phyloP scores from a whole-genome alignment of 1,284 basidiomycete species.

The Agaricales sp. region DNA sequence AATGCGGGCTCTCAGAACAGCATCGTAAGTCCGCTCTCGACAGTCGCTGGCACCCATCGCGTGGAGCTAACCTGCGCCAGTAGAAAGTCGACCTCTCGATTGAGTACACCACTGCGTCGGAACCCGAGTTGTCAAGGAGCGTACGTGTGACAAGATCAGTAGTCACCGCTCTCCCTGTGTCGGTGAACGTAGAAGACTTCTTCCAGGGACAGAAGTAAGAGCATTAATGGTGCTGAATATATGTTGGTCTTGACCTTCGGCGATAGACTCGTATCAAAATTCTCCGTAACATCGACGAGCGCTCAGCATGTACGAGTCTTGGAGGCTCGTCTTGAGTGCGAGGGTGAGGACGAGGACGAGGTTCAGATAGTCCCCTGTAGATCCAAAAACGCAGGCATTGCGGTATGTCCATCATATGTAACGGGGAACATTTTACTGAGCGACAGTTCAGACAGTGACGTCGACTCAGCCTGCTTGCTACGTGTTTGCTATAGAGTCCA shows the following conservation, averaged over 20 bases:
- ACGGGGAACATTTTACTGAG: not conserved
- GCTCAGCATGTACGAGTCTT: conserved; percentile 63
- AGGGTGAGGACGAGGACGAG: conserved; percentile 33
- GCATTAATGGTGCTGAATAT: too few relatives aligned
- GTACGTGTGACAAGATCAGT: conserved; percentile 44
- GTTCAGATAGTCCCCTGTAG: conserved; percentile 35
- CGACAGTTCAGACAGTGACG: conserved; percentile 29
- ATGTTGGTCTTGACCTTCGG: too few relatives aligned
- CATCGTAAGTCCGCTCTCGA: conserved; percentile 1
- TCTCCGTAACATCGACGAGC: conserved; percentile 66
- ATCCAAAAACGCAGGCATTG: conserved; percentile 28
- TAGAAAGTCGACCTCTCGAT: conserved; percentile 56
- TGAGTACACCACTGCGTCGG: conserved; percentile 48
- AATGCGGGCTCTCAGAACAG: conserved; percentile 22
- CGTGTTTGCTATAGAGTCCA: conserved; percentile 38
- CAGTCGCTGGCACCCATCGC: conserved; percentile 29
- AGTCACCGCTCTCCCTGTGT: conserved; percentile 59
- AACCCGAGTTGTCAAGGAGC: conserved; percentile 41
- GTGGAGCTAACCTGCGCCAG: conserved; percentile 42
- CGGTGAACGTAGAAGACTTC: conserved; percentile 81
- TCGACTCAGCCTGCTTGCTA: conserved; percentile 40
- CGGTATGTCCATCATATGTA: conserved; percentile 22
- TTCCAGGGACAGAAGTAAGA: conserved; percentile 60
- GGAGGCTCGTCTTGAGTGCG: conserved; percentile 40
- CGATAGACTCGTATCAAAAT: conserved; percentile 68